phyloP scores from a whole-genome alignment of 2,329 filamentous ascomycete genomes.

The Colletotrichum sp. region DNA sequence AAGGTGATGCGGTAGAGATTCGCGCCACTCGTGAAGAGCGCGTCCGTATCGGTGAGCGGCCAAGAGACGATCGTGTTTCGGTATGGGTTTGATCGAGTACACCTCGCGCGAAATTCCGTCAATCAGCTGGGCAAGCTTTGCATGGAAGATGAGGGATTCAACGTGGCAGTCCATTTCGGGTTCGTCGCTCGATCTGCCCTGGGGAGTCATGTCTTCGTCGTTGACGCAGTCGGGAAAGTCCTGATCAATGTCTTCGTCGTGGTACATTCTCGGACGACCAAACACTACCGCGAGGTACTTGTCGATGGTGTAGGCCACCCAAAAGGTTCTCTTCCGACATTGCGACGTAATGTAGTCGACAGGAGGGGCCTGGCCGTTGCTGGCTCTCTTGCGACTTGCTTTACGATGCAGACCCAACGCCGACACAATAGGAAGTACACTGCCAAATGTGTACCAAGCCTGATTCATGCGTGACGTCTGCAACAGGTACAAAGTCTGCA shows the following conservation, averaged over 20 bases:
- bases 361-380: not conserved
- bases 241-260: constrained; percentile 69
- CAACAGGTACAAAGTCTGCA: constrained; percentile 64
- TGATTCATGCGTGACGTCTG: constrained; percentile 65
- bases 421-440: constrained; percentile 56
- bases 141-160: constrained; percentile 51
- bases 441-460: constrained; percentile 67
- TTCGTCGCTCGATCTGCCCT: constrained; percentile 32
- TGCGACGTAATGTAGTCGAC: constrained; percentile 52
- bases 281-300: constrained; percentile 69
- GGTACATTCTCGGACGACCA: constrained; percentile 63
- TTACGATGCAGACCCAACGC: constrained; percentile 39
- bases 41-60: constrained; percentile 41
- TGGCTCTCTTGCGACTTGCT: constrained; percentile 3
- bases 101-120: constrained; percentile 43
- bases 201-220: constrained; percentile 59
- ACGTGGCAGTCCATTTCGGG: constrained; percentile 51
- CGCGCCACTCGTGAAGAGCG: constrained; percentile 44
- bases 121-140: constrained; percentile 43
- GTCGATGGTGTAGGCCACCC: constrained; percentile 67
- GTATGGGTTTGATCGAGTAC: constrained; percentile 40
- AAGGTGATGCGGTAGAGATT: constrained; percentile 46
- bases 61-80: constrained; percentile 38
- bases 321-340: constrained; percentile 63
- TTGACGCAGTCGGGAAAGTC: constrained; percentile 60